These are phyloP conservation scores for Wickerhamomyces bovis DNA, from an alignment of 805 yeast species.

Conservation along the genomic window DNA sequence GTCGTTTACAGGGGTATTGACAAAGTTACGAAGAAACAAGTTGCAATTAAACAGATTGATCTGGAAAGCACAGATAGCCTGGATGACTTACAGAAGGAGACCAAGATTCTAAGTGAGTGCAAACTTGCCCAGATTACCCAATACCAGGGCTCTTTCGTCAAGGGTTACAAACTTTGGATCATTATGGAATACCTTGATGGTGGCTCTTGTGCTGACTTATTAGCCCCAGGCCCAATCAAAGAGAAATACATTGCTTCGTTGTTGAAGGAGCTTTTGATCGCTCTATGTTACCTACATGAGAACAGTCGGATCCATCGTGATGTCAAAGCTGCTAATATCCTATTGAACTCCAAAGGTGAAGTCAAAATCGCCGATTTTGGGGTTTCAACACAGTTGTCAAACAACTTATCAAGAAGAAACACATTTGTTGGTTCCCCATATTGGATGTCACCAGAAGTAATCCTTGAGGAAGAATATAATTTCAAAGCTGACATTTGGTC, in stretches of 20 bases:
- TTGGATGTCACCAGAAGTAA: conserved; percentile 99
- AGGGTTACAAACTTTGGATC: conserved; percentile 93
- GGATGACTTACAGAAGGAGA: conserved; percentile 86
- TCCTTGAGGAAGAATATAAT: conserved; percentile 80
- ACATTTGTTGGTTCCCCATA: conserved; percentile 79
- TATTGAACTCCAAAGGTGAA: conserved; percentile 61
- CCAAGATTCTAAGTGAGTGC: conserved; percentile 75
- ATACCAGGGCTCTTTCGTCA: conserved; percentile 81
- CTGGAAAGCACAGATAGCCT: conserved; percentile 90
- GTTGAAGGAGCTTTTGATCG: conserved; percentile 70
- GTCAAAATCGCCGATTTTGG: conserved; percentile 95
- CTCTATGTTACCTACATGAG: conserved; percentile 64
- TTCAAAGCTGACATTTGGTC: conserved; percentile 97
- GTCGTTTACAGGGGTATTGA: conserved; percentile 85
- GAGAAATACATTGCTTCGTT: conserved; percentile 76
- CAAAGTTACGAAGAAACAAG: conserved; percentile 63
- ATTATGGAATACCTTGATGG: conserved; percentile 97
- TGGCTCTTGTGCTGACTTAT: conserved; percentile 72
- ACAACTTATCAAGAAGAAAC: conserved; percentile 56
- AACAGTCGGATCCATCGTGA: conserved; percentile 87
- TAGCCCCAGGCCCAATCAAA: conserved; percentile 84
- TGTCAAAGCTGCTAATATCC: conserved; percentile 87
- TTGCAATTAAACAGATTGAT: conserved; percentile 90
- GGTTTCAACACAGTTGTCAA: conserved; percentile 80
- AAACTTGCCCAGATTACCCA: conserved; percentile 80